Base-by-base conservation (phyloP, 345 rosid genomes). In the Murraya paniculata region DNA sequence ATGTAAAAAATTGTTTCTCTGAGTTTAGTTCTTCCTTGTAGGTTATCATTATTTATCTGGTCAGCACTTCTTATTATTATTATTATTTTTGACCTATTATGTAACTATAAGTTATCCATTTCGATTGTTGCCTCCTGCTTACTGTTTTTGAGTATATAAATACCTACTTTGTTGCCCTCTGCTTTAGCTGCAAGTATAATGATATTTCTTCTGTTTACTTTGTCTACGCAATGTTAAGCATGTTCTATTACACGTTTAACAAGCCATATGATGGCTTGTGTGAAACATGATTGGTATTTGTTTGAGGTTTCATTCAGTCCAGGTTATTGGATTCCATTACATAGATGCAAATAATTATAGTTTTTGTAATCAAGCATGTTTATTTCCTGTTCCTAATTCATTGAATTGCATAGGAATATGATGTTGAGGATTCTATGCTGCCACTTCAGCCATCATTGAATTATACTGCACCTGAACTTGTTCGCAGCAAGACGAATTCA, bases 401-500 rank as follows among this genome's bases (percentile, higher is more conserved):
- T 28, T 84, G 78, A 72, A 28, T 66, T 55, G 7, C 68, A 73
- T 88, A 96, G 99, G 99, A 96, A 81, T 96, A 96, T 84, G 98
- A 96, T 70, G 91, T 87, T n/a, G 99, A 96, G 85, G 98, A 96
- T 85, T 92, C 97, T 60, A 64, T 92, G 5, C 83, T 96, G 80
- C 99, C 98, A 59, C 92, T 96, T 74, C 97, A 96, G 84, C 99
- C 99, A 72, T 89, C 92, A 31, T 79, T 94, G 64, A 96, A 96
- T 85, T 96, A 96, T 80, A 86, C 97, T 57, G 99, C 98, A 72
- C 99, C 99, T 71, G 99, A 96, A 84, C 87, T 96, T 81, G 86
- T 91, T 81, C 89, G 92, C 48, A 90, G 93, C 87, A 89, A 89
- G 82, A 75, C 80, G 68, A 85, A 95, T 79, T 88, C 98, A 76